Evolutionary conservation across 2,329 filamentous ascomycete species (phyloP).

Genomic region (Xylaria sp.): DNA sequence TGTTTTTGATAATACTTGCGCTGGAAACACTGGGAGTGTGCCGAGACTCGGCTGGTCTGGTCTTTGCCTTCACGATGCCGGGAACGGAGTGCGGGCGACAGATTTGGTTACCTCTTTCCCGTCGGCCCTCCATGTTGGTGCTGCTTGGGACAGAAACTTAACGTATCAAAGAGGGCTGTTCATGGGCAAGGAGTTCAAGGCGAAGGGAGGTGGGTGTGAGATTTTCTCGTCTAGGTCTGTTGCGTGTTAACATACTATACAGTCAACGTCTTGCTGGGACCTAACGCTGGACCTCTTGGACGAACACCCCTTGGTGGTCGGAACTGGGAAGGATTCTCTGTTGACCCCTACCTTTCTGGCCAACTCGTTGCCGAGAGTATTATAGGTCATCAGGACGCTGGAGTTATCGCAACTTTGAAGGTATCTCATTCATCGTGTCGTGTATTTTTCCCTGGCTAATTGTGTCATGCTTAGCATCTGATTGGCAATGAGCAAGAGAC

Average conservation of each 20-base stretch:
- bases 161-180: constrained; percentile 62
- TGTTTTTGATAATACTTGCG: constrained; percentile 61
- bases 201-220: constrained; percentile 56
- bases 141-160: constrained; percentile 65
- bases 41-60: constrained; percentile 59
- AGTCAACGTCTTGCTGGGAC: constrained; percentile 71
- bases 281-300: constrained; percentile 76
- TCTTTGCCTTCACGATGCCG: constrained; percentile 62
- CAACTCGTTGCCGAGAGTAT: constrained; percentile 77
- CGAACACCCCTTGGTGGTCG: constrained; percentile 74
- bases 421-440: constrained; percentile 40
- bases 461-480: constrained; percentile 59
- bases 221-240: neutral
- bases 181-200: constrained; percentile 68
- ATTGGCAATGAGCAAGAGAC: constrained; percentile 73
- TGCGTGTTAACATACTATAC: neutral
- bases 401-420: constrained; percentile 81
- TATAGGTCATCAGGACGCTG: constrained; percentile 79
- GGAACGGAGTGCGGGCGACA: constrained; percentile 60
- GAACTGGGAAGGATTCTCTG: constrained; percentile 73
- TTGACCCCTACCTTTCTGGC: constrained; percentile 78
- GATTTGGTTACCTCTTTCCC: constrained; percentile 62
- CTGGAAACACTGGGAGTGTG: constrained; percentile 59
- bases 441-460: constrained; percentile 22
- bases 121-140: constrained; percentile 60